Evolutionary conservation across 2,329 filamentous ascomycete species (phyloP), one percentile per base, ranked within the genome.

Genomic region (Cylindrodendrum hubeiense): DNA sequence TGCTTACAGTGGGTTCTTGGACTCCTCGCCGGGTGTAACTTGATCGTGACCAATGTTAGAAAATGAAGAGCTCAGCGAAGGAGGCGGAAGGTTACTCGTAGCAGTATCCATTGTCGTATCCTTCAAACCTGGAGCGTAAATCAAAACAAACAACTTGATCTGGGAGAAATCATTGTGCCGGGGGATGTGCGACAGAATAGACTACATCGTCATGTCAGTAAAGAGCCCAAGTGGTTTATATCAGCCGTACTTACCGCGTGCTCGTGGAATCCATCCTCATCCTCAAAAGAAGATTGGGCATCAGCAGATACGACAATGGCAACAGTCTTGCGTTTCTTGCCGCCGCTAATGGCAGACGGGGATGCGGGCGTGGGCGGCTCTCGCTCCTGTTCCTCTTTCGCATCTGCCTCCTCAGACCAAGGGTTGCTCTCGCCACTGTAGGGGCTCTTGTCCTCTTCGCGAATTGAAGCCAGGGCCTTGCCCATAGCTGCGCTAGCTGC

Each of bases 321-420:
- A n/a, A 98, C 93, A 0, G 90, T 94, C 83, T 91, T 96, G 74
- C 89, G 88, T 73, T 85, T 86, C 74, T 84, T 88, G 55, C 77
- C 67, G 54, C 79, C 66, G 54, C 78, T 72, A 71, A 76, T 67
- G 63, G 78, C 63, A 64, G 77, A 72, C 39, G 82, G 71, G 37
- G 78, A 67, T 34, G 66, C 68, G 46, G 65, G 58, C 52, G 62
- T 52, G 46, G 72, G 70, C 47, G 78, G 62, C 63, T 76, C 70
- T 56, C 82, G 83, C 59, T 76, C 70, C 58, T 82, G 83, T 59
- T 85, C 82, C 71, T 83, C 83, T 75, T 91, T 89, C 52, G 91
- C 87, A 72, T 93, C 91, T 22, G 91, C 93, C 81, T 98, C 95
- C 79, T 98, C 94, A 15, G 92, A 94, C 95, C 95, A 98, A 56